Evolutionary conservation across 345 rosid species (phyloP).

Genomic region (Balakata baccata): DNA sequence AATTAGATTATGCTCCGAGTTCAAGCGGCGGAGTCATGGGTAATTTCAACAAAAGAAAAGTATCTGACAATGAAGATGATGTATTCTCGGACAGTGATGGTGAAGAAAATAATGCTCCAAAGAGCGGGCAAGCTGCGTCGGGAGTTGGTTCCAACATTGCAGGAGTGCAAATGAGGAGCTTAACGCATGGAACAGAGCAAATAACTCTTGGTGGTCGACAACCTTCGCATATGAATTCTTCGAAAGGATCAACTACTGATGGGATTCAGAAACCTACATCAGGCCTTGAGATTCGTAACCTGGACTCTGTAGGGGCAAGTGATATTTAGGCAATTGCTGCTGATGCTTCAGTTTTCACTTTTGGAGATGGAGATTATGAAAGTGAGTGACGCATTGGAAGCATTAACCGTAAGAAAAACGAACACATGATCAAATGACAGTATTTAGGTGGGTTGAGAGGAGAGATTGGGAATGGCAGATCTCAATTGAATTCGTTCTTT

Average conservation of each 20-base stretch:
- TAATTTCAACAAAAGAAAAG: constrained; percentile 12
- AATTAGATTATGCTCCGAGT: not conserved
- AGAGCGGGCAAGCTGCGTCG: constrained; percentile 17
- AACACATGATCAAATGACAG: too few species aligned
- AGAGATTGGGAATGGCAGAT: not conserved
- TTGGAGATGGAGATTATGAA: constrained; percentile 72
- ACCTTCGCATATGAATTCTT: not conserved
- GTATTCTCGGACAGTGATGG: constrained; percentile 82
- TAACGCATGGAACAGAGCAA: constrained; percentile 19
- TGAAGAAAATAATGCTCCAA: constrained; percentile 50
- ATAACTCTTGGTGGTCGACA: constrained; percentile 10
- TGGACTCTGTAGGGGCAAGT: constrained; percentile 35
- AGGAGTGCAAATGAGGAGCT: constrained; percentile 16
- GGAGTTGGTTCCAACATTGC: not conserved
- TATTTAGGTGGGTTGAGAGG: not conserved
- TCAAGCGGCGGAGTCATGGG: not conserved
- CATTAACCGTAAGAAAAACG: not conserved
- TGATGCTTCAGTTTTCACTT: constrained; percentile 77
- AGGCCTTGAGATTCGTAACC: constrained; percentile 24
- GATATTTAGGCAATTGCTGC: constrained; percentile 82
- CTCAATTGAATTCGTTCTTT: not conserved
- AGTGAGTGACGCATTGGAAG: constrained; percentile 44
- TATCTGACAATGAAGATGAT: constrained; percentile 42
- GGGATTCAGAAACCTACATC: constrained; percentile 17
- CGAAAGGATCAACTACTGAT: constrained; percentile 11